Evolutionary conservation across 2,329 filamentous ascomycete genomes (phyloP).

Genomic region (Westerdykella ornata): DNA sequence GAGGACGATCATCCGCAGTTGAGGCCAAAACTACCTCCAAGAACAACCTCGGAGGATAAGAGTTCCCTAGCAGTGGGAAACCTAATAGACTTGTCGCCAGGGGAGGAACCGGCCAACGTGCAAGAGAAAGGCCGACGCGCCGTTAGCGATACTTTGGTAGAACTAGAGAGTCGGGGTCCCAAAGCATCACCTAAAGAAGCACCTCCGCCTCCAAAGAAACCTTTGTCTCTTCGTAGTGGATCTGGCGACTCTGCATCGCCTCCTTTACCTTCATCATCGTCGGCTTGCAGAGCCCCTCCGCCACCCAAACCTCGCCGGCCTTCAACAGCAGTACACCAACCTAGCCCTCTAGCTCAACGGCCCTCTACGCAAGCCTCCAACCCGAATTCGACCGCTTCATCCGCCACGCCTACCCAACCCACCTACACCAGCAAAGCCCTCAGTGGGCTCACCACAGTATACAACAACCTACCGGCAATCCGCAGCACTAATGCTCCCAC

Average conservation of each 20-base stretch:
- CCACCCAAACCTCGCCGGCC: conserved; percentile 30
- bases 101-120: conserved; percentile 27
- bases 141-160: conserved; percentile 22
- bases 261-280: conserved; percentile 17
- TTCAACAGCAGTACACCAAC: conserved; percentile 19
- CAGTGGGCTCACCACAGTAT: conserved; percentile 36
- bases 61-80: conserved; percentile 28
- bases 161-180: conserved; percentile 10
- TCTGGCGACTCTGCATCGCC: conserved; percentile 24
- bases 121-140: conserved; percentile 16
- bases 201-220: conserved; percentile 30
- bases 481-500: conserved; percentile 11
- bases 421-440: conserved; percentile 35
- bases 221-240: conserved; percentile 35
- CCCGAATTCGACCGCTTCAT: conserved; percentile 10
- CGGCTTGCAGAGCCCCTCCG: conserved; percentile 22
- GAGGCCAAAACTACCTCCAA: conserved; percentile 34
- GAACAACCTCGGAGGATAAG: conserved; percentile 22
- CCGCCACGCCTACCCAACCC: conserved; percentile 25
- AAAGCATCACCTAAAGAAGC: conserved; percentile 24
- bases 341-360: conserved; percentile 27
- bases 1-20: conserved; percentile 31
- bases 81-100: conserved; percentile 45
- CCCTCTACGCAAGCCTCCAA: conserved; percentile 18
- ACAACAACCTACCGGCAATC: conserved; percentile 32